Conservation (phyloP, 306 rosid species). For the Hippophae rhamnoides region DNA sequence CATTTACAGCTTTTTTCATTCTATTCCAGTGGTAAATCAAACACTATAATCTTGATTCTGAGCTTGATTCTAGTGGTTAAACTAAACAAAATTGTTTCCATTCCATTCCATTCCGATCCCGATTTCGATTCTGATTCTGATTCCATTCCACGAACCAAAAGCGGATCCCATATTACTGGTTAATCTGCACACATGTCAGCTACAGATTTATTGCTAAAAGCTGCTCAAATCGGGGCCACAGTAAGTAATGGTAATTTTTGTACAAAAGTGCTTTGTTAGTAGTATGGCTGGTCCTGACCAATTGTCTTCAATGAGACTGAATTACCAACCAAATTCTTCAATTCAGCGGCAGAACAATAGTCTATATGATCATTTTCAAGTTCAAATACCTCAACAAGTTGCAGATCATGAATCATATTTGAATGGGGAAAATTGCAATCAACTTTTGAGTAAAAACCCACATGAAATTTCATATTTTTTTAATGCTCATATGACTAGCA, state of each 20-base stretch:
- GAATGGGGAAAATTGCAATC: constrained; percentile 29
- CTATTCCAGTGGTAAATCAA: no score
- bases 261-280: constrained; percentile 49
- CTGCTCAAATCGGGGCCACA: constrained; percentile 77
- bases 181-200: constrained; percentile 57
- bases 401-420: constrained; percentile 20
- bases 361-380: constrained; percentile 26
- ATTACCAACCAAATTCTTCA: constrained; percentile 6
- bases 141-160: no score
- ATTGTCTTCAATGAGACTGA: constrained; percentile 14
- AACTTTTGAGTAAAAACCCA: constrained; percentile 30
- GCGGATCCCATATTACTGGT: constrained; percentile 26
- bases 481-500: constrained; percentile 20
- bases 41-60: no score
- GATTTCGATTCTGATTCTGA: no score
- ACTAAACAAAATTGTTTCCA: no score
- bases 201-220: constrained; percentile 76
- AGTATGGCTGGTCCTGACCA: constrained; percentile 37
- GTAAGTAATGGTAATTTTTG: no score
- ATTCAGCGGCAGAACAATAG: constrained; percentile 14
- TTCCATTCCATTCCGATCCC: no score
- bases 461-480: constrained; percentile 33
- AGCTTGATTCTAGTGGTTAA: no score
- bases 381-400: constrained; percentile 23
- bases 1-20: no score